phyloP scores from a whole-genome alignment of 2,329 filamentous ascomycete species.

The Aspergillus tubingensis region DNA sequence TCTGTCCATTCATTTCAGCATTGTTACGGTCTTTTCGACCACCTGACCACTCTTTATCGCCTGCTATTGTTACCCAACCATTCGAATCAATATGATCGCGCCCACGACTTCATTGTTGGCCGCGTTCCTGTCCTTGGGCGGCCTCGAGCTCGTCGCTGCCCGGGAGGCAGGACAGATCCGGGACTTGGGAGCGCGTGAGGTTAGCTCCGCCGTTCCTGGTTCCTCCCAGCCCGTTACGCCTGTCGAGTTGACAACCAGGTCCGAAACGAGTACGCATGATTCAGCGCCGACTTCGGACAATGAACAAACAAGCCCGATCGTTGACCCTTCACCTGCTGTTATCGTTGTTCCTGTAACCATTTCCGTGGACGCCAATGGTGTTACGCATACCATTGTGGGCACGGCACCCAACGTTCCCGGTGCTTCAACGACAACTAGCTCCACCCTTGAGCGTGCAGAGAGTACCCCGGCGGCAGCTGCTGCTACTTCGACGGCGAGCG shows the following conservation, averaged over 20 bases:
- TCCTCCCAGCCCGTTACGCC: not conserved
- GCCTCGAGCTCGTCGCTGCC: slow-evolving; percentile 36
- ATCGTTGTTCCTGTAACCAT: slow-evolving; percentile 24
- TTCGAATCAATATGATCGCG: slow-evolving; percentile 32
- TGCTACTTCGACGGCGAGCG: slow-evolving; percentile 1
- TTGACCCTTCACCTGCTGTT: slow-evolving; percentile 13
- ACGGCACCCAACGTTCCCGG: slow-evolving; percentile 12
- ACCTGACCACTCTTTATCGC: slow-evolving; percentile 10
- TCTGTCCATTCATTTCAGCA: slow-evolving; percentile 28
- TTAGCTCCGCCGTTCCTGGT: slow-evolving; percentile 6
- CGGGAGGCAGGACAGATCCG: slow-evolving; percentile 27
- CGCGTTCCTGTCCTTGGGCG: slow-evolving; percentile 37
- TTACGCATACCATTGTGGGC: slow-evolving; percentile 27
- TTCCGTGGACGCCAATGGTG: slow-evolving; percentile 26
- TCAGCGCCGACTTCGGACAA: not conserved
- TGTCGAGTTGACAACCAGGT: slow-evolving; percentile 1
- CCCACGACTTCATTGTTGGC: slow-evolving; percentile 32
- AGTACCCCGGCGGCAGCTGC: not conserved
- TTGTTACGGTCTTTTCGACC: slow-evolving; percentile 8
- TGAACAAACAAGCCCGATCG: slow-evolving; percentile 3
- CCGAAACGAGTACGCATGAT: slow-evolving; percentile 5
- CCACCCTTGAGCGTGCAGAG: slow-evolving; percentile 8
- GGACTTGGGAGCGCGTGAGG: slow-evolving; percentile 33
- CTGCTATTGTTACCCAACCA: slow-evolving; percentile 7
- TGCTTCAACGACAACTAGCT: slow-evolving; percentile 17